Evolutionary conservation across 495 filamentous ascomycete species (phyloP).

Genomic region (Cercophora sp.): DNA sequence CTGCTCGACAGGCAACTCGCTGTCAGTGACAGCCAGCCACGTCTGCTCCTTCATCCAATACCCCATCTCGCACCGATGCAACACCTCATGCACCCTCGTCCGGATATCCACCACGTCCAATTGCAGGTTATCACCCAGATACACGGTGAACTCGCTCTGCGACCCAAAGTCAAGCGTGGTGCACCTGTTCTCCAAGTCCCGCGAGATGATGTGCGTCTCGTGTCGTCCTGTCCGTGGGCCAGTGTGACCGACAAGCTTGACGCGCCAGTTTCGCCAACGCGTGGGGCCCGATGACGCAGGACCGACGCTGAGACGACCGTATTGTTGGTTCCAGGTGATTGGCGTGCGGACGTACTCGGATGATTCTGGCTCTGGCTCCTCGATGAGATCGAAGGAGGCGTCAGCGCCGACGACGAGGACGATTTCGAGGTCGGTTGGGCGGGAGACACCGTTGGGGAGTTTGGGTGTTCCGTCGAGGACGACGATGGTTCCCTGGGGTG

Average conservation of each 20-base stretch:
- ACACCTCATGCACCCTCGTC: conserved; percentile 25
- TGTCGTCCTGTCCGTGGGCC: not conserved
- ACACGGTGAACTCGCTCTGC: conserved; percentile 22
- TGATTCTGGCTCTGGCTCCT: conserved; percentile 34
- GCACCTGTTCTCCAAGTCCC: not conserved
- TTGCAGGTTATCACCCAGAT: conserved; percentile 32
- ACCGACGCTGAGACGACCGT: conserved; percentile 22
- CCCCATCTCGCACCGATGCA: conserved; percentile 40
- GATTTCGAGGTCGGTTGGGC: conserved; percentile 40
- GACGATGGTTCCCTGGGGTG: conserved; percentile 52
- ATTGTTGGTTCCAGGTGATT: conserved; percentile 24
- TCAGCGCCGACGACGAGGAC: conserved; percentile 52
- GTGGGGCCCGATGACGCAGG: conserved; percentile 18
- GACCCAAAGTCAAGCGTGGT: conserved; percentile 14
- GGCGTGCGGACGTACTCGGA: conserved; percentile 23
- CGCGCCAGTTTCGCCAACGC: conserved; percentile 17
- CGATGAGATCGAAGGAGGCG: conserved; percentile 36
- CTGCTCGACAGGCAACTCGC: conserved; percentile 16
- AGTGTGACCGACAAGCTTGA: conserved; percentile 21
- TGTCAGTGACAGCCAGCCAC: conserved; percentile 29
- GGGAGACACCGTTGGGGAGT: conserved; percentile 39
- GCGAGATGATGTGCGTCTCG: not conserved
- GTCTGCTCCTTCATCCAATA: conserved; percentile 39
- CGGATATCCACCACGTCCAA: conserved; percentile 31
- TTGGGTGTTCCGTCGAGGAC: conserved; percentile 39